phyloP scores from a whole-genome alignment of 139 green algal species.

The Pleodorina starrii region DNA sequence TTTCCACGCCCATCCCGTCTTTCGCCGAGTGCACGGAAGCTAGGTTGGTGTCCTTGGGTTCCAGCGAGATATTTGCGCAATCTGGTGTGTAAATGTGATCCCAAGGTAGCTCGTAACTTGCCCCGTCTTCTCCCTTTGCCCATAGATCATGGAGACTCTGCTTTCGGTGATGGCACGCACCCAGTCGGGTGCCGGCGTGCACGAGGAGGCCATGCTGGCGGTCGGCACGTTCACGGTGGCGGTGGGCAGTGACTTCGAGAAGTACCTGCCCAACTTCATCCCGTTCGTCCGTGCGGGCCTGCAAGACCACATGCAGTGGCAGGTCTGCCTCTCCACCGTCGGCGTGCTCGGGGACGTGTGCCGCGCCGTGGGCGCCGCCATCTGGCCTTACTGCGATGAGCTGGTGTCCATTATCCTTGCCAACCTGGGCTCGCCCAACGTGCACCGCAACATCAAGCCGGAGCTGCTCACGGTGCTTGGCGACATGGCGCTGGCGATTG shows the following conservation, averaged over 20 bases:
- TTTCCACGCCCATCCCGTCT: no score
- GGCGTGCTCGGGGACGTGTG: constrained; percentile 94
- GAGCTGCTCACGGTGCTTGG: constrained; percentile 94
- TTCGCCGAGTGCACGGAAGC: no score
- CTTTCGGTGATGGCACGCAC: constrained; percentile 68
- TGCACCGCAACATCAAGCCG: constrained; percentile 96
- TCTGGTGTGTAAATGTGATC: no score
- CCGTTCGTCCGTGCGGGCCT: constrained; percentile 90
- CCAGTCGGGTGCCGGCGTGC: constrained; percentile 75
- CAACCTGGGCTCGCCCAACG: constrained; percentile 67
- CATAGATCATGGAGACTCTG: constrained; percentile 83
- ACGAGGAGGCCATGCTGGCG: constrained; percentile 97
- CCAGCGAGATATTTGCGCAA: no score
- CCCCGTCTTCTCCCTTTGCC: neutral
- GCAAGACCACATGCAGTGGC: constrained; percentile 87
- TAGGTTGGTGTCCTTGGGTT: no score
- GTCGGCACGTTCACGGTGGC: constrained; percentile 91
- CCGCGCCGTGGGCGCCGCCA: constrained; percentile 83
- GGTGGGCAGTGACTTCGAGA: constrained; percentile 85
- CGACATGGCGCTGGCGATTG: constrained; percentile 94
- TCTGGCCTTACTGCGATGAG: constrained; percentile 89
- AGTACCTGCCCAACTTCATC: constrained; percentile 94
- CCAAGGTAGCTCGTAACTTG: no score
- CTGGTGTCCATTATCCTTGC: constrained; percentile 74
- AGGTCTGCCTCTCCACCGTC: constrained; percentile 89